Conservation (phyloP, 176 grass and related monocot genomes). For the Oryza officinalis region DNA sequence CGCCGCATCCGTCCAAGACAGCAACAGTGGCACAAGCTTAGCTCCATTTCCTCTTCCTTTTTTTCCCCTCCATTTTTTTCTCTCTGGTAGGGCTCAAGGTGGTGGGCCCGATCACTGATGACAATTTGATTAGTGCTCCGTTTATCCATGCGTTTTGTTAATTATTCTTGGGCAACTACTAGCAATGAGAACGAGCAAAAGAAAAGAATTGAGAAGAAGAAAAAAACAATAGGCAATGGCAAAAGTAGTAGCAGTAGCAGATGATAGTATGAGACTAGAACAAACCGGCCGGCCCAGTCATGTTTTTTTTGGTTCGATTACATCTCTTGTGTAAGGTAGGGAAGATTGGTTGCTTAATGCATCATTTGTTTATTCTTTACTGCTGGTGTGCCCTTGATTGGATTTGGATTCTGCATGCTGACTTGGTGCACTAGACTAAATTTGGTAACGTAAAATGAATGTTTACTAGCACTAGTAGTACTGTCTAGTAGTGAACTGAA, state of each 20-base stretch:
- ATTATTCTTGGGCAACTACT: slow-evolving; percentile 25
- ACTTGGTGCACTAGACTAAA: not conserved
- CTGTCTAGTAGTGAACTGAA: too few species aligned
- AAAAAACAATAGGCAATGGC: not conserved
- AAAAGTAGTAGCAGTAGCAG: not conserved
- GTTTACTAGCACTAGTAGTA: not conserved
- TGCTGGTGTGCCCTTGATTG: slow-evolving; percentile 11
- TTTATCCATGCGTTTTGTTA: not conserved
- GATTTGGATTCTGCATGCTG: slow-evolving; percentile 23
- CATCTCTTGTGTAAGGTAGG: slow-evolving; percentile 35
- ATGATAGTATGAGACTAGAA: not conserved
- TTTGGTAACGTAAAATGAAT: not conserved
- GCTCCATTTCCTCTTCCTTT: not conserved
- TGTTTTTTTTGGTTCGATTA: slow-evolving; percentile 21
- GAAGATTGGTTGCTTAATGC: slow-evolving; percentile 42
- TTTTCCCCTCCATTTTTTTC: not conserved
- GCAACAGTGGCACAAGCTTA: not conserved
- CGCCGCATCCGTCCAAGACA: slow-evolving; percentile 20
- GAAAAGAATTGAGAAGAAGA: not conserved
- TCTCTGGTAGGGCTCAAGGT: not conserved
- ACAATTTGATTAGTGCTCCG: slow-evolving; percentile 22
- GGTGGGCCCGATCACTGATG: slow-evolving; percentile 30
- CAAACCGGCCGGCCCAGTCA: slow-evolving; percentile 26
- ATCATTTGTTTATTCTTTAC: slow-evolving; percentile 52
- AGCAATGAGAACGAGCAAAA: too few species aligned